Percentiles rank a stretch among this genome's conserved stretches.
phyloP scores from a whole-genome alignment of 2,329 filamentous ascomycete genomes.

The Didymella pomorum region DNA sequence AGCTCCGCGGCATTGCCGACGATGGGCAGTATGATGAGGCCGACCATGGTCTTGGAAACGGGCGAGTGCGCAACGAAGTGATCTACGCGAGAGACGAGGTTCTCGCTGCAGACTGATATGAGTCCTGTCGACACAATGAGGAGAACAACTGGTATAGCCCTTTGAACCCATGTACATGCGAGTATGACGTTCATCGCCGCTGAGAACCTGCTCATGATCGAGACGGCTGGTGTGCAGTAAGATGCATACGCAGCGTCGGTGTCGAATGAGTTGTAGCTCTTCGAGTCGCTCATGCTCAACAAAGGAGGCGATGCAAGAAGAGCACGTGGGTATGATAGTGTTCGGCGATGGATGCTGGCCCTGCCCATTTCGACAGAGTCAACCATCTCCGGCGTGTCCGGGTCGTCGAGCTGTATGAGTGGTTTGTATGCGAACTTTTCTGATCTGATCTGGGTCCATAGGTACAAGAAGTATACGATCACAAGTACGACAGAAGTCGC shows the following conservation, averaged over 20 bases:
- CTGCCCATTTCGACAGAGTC: constrained; percentile 17
- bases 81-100: constrained; percentile 64
- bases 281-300: constrained; percentile 5
- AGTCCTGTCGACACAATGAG: constrained; percentile 73
- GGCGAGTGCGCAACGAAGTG: constrained; percentile 55
- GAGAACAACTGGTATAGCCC: constrained; percentile 1
- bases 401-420: constrained; percentile 25
- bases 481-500: constrained; percentile 25
- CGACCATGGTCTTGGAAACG: constrained; percentile 65
- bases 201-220: neutral
- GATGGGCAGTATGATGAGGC: constrained; percentile 67
- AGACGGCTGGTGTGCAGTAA: neutral
- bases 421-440: constrained; percentile 27
- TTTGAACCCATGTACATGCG: constrained; percentile 7
- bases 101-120: constrained; percentile 75
- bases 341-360: constrained; percentile 2
- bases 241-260: neutral
- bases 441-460: constrained; percentile 26
- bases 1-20: constrained; percentile 70
- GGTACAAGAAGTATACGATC: constrained; percentile 24
- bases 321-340: constrained; percentile 15
- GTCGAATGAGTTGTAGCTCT: constrained; percentile 11
- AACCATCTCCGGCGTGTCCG: constrained; percentile 11
- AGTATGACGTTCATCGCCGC: neutral
- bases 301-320: constrained; percentile 3